Percentiles rank a stretch among this genome's conserved stretches.
Evolutionary conservation across 2,329 filamentous ascomycete genomes (phyloP).

Genomic region (Pseudocercospora macadamiae): DNA sequence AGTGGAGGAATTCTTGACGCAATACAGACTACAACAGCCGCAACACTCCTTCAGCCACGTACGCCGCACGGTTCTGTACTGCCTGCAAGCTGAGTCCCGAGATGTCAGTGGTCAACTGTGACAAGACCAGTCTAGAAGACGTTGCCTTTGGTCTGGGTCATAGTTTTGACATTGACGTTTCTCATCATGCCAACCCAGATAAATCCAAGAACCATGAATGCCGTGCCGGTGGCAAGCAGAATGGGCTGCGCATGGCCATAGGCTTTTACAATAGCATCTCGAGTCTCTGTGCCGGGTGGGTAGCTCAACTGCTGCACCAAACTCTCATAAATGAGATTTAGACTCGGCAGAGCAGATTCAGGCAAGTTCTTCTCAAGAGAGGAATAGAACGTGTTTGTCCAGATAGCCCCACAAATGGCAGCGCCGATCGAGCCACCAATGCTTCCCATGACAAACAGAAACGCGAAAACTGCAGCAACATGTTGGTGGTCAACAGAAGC

Average conservation of each 20-base stretch:
- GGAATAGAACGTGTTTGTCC: slow-evolving; percentile 35
- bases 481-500: slow-evolving; percentile 38
- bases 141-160: slow-evolving; percentile 41
- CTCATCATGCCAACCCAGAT: slow-evolving; percentile 37
- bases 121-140: too few species aligned
- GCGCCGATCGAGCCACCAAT: slow-evolving; percentile 41
- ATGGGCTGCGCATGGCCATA: slow-evolving; percentile 53
- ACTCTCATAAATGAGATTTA: slow-evolving; percentile 41
- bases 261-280: slow-evolving; percentile 49
- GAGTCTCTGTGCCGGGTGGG: slow-evolving; percentile 44
- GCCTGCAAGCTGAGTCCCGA: too few species aligned
- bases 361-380: slow-evolving; percentile 48
- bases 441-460: slow-evolving; percentile 39
- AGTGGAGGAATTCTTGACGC: too few species aligned
- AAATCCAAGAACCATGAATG: slow-evolving; percentile 35
- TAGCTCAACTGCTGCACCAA: slow-evolving; percentile 45
- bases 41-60: background rate
- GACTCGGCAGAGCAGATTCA: slow-evolving; percentile 38
- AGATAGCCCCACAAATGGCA: slow-evolving; percentile 40
- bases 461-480: slow-evolving; percentile 42
- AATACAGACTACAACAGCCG: background rate
- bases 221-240: slow-evolving; percentile 44
- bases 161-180: slow-evolving; percentile 39
- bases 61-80: too few species aligned
- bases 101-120: too few species aligned